Conservation (phyloP, 345 rosid species). For the Brassica incana region DNA sequence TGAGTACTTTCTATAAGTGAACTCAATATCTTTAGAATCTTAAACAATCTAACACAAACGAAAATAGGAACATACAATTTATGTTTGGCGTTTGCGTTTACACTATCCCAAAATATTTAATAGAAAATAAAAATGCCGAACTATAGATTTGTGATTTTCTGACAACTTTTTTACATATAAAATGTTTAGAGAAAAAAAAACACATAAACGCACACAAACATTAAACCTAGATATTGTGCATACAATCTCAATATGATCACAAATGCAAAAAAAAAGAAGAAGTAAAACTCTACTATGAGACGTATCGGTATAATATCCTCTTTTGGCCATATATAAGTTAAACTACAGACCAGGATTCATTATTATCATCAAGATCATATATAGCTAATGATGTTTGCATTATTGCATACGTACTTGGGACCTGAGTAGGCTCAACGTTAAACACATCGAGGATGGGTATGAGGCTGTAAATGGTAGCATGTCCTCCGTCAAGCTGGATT, state of each 20-base stretch:
- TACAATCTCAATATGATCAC: neutral
- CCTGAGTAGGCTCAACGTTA: conserved; percentile 32
- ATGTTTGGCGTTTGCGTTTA: neutral
- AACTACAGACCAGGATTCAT: neutral
- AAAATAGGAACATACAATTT: neutral
- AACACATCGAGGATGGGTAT: conserved; percentile 48
- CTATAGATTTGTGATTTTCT: neutral
- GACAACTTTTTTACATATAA: neutral
- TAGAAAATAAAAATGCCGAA: neutral
- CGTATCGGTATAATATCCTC: neutral
- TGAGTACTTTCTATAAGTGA: neutral
- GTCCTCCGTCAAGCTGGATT: conserved; percentile 39
- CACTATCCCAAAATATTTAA: neutral
- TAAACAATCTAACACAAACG: neutral
- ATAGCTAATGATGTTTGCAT: conserved; percentile 1
- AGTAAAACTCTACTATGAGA: conserved; percentile 11
- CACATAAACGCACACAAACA: neutral
- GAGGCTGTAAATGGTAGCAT: conserved; percentile 42
- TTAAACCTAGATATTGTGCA: conserved; percentile 9
- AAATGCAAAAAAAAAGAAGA: neutral
- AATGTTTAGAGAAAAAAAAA: neutral
- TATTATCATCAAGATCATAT: neutral
- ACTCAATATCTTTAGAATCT: neutral
- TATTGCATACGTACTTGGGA: conserved; percentile 27
- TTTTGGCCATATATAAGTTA: neutral